Evolutionary conservation across 2,329 filamentous ascomycete genomes (phyloP), one percentile per base, ranked within the genome.

Genomic region (Fusarium hostae): DNA sequence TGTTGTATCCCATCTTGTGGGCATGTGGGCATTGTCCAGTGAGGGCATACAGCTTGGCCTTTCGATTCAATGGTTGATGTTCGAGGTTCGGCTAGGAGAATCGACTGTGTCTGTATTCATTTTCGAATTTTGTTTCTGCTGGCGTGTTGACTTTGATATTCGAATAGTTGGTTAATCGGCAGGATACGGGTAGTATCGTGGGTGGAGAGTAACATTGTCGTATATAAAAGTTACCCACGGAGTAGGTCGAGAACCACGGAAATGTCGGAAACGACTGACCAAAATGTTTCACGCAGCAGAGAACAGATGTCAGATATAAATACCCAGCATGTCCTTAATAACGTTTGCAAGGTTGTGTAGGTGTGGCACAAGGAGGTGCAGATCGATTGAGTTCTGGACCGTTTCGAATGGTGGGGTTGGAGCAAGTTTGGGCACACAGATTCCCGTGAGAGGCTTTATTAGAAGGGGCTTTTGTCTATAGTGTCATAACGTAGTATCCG

Each of bases 301-400:
- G 69, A 64, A 71, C 24, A 55, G 45, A 32, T 32, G 60, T 40
- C 30, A 59, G 47, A 70, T 59, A 74, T 76, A 75, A 76, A 74
- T 66, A 67, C 58, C 45, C 43, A 41, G 56, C 44, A 44, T 39
- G 18, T 59, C 37, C 58, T 44, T 32, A 58, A 59, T 63, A 59
- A 58, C 62, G 51, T 68, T 69, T 60, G 48, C 63, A 57, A 62
- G 71, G 63, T 63, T 70, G 57, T 48, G 64, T 57, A 63, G 63
- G 70, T 74, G 75, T 77, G 75, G 75, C 75, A 76, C 75, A 72
- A 65, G 62, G 66, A 76, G 63, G 66, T 76, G 75, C 75, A 77
- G 75, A 75, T 77, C 75, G 62, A 77, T 77, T 59, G 68, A 76
- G 75, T 76, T 77, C 75, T 76, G 74, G 75, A 77, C 75, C 75